A percentile compares a stretch with the other conserved stretches of the same genome.
Evolutionary conservation across 148 eudicot species (phyloP).

Genomic region (Nepenthes gracilis): DNA sequence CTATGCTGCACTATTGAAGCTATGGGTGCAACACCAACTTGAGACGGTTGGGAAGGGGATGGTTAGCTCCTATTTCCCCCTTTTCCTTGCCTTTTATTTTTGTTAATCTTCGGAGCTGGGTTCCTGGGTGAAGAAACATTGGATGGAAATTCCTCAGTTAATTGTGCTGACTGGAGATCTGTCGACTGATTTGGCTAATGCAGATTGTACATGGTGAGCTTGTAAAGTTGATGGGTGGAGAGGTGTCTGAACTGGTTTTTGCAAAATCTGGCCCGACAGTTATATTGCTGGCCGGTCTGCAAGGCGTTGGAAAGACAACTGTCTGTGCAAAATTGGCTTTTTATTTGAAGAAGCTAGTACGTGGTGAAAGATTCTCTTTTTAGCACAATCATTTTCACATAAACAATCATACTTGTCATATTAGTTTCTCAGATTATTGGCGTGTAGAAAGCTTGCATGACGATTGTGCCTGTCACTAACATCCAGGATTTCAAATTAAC

Average conservation of each 20-base stretch:
- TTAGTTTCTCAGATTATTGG: neutral
- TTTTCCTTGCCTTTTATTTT: no score
- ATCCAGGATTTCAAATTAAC: neutral
- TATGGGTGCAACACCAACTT: neutral
- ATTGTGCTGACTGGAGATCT: neutral
- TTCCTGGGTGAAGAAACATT: neutral
- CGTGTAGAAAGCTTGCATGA: neutral
- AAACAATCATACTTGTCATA: neutral
- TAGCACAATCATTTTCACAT: constrained; percentile 1
- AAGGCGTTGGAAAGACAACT: constrained; percentile 99
- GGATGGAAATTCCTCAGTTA: neutral
- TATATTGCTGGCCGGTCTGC: constrained; percentile 86
- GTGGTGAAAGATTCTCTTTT: constrained; percentile 6
- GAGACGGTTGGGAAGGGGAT: neutral
- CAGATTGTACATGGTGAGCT: constrained; percentile 95
- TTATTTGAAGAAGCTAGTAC: constrained; percentile 89
- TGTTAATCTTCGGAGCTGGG: no score
- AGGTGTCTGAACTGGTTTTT: constrained; percentile 81
- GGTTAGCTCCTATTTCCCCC: no score
- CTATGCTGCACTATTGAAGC: no score
- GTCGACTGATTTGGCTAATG: constrained; percentile 10
- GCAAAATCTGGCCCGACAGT: constrained; percentile 84
- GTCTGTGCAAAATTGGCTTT: constrained; percentile 87
- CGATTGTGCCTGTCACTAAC: neutral
- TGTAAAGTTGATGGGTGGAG: constrained; percentile 88